Evolutionary conservation across 192 early-diverging fungal species (phyloP).

Genomic region (Allomyces macrogynus): DNA sequence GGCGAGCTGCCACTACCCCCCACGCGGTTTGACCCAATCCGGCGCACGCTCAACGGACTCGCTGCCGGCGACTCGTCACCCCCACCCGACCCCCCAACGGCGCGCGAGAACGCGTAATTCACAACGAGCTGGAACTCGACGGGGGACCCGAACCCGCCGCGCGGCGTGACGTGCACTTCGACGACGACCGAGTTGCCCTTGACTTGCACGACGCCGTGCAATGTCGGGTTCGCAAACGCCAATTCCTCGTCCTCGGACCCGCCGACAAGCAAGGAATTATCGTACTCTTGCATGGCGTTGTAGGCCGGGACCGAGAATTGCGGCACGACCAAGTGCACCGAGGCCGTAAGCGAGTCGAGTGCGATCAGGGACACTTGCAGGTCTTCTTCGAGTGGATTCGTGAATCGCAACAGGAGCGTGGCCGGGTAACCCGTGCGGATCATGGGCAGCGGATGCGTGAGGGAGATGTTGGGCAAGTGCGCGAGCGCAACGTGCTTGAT

Average conservation of each 20-base stretch:
- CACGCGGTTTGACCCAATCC: too few relatives aligned
- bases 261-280: slow-evolving; percentile 13
- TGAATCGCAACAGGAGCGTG: slow-evolving; percentile 42
- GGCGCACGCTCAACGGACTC: too few relatives aligned
- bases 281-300: slow-evolving; percentile 65
- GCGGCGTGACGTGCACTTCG: not conserved
- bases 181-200: not conserved
- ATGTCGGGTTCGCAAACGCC: not conserved
- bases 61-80: too few relatives aligned
- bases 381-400: slow-evolving; percentile 59
- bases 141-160: not conserved
- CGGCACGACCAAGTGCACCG: slow-evolving; percentile 34
- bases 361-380: slow-evolving; percentile 37
- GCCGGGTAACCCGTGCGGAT: not conserved
- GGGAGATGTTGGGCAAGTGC: slow-evolving; percentile 54
- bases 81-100: too few relatives aligned
- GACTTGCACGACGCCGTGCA: not conserved
- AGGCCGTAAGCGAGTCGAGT: slow-evolving; percentile 12
- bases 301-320: slow-evolving; percentile 47
- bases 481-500: slow-evolving; percentile 62
- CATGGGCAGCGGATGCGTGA: slow-evolving; percentile 15
- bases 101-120: too few relatives aligned
- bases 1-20: too few relatives aligned
- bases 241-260: not conserved
- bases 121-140: not conserved